Evolutionary conservation across 192 early-diverging fungal genomes (phyloP).

Genomic region (Coemansia sp.): DNA sequence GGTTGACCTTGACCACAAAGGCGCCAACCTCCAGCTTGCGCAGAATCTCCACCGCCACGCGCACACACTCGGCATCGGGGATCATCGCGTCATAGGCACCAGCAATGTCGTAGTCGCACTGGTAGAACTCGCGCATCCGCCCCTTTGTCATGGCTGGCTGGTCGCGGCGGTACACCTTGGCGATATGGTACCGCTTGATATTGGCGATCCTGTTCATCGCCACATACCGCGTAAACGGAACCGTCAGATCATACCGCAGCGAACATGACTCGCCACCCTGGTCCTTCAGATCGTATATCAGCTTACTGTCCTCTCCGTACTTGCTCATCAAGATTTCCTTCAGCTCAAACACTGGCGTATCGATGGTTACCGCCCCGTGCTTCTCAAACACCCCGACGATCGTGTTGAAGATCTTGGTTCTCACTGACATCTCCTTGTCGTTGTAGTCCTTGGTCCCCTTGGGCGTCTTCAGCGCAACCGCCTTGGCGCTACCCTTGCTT

Average conservation of each 20-base stretch:
- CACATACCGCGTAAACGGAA: constrained; percentile 95
- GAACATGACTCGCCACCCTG: constrained; percentile 97
- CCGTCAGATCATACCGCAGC: constrained; percentile 95
- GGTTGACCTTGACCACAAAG: constrained; percentile 96
- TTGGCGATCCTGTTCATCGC: constrained; percentile 87
- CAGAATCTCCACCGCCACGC: constrained; percentile 81
- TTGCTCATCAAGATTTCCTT: constrained; percentile 96
- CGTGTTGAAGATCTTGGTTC: constrained; percentile 86
- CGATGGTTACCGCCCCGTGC: constrained; percentile 97
- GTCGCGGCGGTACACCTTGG: constrained; percentile 97
- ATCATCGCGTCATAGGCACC: constrained; percentile 94
- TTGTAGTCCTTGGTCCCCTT: constrained; percentile 96
- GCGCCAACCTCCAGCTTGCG: constrained; percentile 75
- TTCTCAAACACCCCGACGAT: constrained; percentile 88
- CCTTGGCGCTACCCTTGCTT: constrained; percentile 48
- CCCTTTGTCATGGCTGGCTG: constrained; percentile 98
- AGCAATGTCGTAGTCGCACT: constrained; percentile 99
- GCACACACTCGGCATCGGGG: constrained; percentile 90
- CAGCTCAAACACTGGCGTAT: constrained; percentile 98
- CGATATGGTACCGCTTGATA: constrained; percentile 97
- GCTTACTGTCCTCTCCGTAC: constrained; percentile 98
- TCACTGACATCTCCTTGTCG: constrained; percentile 96
- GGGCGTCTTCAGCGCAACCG: constrained; percentile 70
- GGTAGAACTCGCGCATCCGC: constrained; percentile 98
- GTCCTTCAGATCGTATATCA: constrained; percentile 97